These are phyloP conservation scores for Nymphaea thermarum DNA, from an alignment of 164 flowering plant genomes.

Conservation along the genomic window DNA sequence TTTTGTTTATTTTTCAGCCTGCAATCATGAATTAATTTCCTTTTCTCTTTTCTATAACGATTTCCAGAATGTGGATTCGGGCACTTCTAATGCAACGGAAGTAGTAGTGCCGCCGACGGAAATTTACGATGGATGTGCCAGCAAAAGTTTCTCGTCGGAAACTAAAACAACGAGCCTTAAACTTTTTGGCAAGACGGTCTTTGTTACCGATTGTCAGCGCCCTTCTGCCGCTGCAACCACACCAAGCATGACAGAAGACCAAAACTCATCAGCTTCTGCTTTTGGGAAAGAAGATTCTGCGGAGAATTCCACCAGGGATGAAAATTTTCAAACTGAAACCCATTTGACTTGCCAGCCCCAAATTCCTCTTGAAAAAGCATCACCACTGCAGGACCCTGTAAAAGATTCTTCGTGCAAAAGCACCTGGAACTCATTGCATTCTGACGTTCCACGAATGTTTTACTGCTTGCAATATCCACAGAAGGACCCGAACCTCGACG, in stretches of 20 bases:
- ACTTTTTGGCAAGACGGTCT: constrained; percentile 58
- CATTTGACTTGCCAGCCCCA: background rate
- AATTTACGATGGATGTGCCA: background rate
- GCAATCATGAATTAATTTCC: background rate
- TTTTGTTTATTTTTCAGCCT: background rate
- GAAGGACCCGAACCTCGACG: constrained; percentile 7
- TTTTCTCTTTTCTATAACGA: background rate
- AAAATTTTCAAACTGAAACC: background rate
- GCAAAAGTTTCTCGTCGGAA: constrained; percentile 15
- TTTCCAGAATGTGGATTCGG: background rate
- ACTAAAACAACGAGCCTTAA: constrained; percentile 34
- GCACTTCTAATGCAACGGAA: background rate
- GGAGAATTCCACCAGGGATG: background rate
- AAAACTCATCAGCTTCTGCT: constrained; percentile 9
- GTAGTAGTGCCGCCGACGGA: background rate
- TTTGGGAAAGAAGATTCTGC: background rate
- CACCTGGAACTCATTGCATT: constrained; percentile 12
- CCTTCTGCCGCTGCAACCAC: constrained; percentile 14
- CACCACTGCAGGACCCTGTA: background rate
- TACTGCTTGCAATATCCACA: constrained; percentile 16
- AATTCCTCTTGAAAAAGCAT: background rate
- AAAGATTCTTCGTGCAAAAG: background rate
- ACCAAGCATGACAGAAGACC: background rate
- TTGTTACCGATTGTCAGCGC: constrained; percentile 28
- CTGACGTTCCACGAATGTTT: constrained; percentile 7